Evolutionary conservation across 2,329 filamentous ascomycete species (phyloP).

Genomic region (Fusarium sp.): DNA sequence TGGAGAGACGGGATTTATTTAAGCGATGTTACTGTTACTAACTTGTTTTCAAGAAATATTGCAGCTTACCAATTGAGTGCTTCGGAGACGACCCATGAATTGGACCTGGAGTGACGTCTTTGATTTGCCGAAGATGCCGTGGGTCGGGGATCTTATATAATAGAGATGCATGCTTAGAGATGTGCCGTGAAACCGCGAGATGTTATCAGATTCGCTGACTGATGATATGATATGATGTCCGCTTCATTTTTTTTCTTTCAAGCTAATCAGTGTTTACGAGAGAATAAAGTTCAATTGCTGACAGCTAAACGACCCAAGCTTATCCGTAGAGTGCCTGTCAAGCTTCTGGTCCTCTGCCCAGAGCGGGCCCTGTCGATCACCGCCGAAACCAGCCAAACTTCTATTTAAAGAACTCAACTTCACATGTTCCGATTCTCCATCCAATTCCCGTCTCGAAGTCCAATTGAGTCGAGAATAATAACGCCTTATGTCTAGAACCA

Average conservation of each 20-base stretch:
- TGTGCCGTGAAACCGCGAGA: neutral
- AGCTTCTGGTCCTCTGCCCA: neutral
- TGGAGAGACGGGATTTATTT: accelerated
- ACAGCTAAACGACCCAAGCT: neutral
- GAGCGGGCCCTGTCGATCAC: neutral
- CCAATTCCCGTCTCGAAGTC: neutral
- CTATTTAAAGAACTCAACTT: neutral
- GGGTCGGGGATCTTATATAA: neutral
- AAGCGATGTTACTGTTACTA: neutral
- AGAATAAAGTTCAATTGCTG: neutral
- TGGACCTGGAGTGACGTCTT: neutral
- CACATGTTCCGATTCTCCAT: no score
- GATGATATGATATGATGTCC: neutral
- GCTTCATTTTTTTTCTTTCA: neutral
- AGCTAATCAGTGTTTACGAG: neutral
- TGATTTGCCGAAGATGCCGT: neutral
- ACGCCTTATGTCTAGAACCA: slow-evolving; percentile 6
- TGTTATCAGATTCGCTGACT: no score
- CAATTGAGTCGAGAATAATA: neutral
- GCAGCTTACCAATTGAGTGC: neutral
- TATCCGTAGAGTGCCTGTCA: neutral
- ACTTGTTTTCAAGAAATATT: neutral
- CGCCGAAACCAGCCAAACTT: neutral
- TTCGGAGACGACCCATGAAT: neutral
- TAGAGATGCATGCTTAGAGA: neutral